Conservation (phyloP, 768 basidiomycete genomes). For the Cyclocybe cylindracea region DNA sequence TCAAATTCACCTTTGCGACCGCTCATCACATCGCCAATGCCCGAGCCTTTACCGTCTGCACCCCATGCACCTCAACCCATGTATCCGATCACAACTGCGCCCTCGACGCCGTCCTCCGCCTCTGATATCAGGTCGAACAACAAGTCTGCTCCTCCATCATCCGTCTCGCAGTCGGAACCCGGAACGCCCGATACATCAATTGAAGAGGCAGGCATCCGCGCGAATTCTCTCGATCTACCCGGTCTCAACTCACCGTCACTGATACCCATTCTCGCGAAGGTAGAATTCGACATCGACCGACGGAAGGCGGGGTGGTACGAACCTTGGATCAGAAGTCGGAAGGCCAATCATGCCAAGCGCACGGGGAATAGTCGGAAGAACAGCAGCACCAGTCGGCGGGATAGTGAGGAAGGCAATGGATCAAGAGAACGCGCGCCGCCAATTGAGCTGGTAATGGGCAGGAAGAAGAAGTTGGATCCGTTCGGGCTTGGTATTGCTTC, state of each 20-base stretch:
- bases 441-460: slow-evolving; percentile 53
- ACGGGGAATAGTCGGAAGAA: slow-evolving; percentile 42
- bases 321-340: slow-evolving; percentile 75
- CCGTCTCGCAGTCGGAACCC: slow-evolving; percentile 40
- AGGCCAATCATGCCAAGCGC: slow-evolving; percentile 61
- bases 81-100: slow-evolving; percentile 45
- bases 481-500: slow-evolving; percentile 19
- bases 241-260: slow-evolving; percentile 64
- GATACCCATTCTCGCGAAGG: slow-evolving; percentile 87
- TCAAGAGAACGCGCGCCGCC: slow-evolving; percentile 30
- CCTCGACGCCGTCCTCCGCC: slow-evolving; percentile 54
- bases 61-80: slow-evolving; percentile 29
- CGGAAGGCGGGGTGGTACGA: slow-evolving; percentile 82
- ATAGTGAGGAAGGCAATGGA: slow-evolving; percentile 15
- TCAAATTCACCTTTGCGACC: slow-evolving; percentile 39
- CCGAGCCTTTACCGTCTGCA: slow-evolving; percentile 19
- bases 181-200: slow-evolving; percentile 59
- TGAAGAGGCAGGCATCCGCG: slow-evolving; percentile 35
- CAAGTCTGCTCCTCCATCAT: slow-evolving; percentile 52
- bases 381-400: slow-evolving; percentile 12
- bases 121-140: slow-evolving; percentile 49
- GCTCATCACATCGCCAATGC: slow-evolving; percentile 44
- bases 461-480: slow-evolving; percentile 41
- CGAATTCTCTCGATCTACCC: slow-evolving; percentile 60
- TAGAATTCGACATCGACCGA: slow-evolving; percentile 93